Evolutionary conservation across 768 basidiomycete genomes (phyloP), one percentile per base, ranked within the genome.

Genomic region (Mycena floridula): DNA sequence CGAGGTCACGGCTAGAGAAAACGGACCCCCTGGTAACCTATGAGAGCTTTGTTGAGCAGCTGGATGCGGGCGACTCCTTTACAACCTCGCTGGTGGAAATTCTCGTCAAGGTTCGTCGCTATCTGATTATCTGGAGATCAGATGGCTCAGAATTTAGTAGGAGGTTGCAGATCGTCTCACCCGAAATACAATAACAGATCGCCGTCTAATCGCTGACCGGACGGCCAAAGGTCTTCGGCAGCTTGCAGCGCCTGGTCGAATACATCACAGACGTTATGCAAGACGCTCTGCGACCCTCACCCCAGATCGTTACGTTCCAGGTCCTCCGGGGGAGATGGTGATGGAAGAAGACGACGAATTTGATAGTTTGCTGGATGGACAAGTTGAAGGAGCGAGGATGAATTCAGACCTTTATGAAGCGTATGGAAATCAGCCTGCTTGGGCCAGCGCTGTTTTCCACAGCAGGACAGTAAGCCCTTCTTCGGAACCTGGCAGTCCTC

Each of bases 41-140:
- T 57, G 82, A 89, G 60, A 62, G 73, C 23, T 89, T 90, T 51
- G 82, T 89, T 16, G 76, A 82, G 52, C 84, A 87, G 23, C 66
- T 90, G 40, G 86, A 89, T 56, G 74, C 73, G 20, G 87, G 86
- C 13, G 88, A 90, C 58, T 81, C 85, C 1, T 89, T 90, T 61
- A 89, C 87, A 0, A 76, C 86, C 4, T 74, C 82, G 0, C 58
- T 90, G 40, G 65, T 89, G 46, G 87, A 89, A 48, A 74, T 85
- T 39, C 70, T 90, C 37, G 88, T 89, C 56, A 85, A 84, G 66
- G 88, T 89, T 55, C 60, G 77, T 57, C 22, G 3, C 28, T 35
- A 7, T n/a, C 24, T 21, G 16, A 21, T 37, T 37, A 32, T 21
- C 8, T 16, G 18, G 28, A 13, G 32, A 25, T 22, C 39, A 45